phyloP scores from a whole-genome alignment of 2,329 filamentous ascomycete species.

The Xylaria sp. region DNA sequence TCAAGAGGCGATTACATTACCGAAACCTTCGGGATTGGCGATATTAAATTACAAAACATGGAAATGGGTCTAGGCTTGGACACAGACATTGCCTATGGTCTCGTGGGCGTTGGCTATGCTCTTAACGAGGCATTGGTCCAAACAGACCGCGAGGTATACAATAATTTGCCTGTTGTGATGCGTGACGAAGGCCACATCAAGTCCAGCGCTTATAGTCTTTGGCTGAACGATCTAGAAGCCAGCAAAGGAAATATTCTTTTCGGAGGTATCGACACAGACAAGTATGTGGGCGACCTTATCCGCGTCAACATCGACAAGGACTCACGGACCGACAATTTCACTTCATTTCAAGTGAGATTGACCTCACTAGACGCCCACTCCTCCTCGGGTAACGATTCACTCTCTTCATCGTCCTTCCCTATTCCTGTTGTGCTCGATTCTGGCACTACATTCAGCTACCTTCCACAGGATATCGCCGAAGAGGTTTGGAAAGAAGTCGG shows the following conservation, averaged over 20 bases:
- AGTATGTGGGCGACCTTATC: slow-evolving; percentile 73
- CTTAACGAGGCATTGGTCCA: slow-evolving; percentile 63
- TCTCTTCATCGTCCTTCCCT: slow-evolving; percentile 58
- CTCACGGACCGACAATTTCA: slow-evolving; percentile 53
- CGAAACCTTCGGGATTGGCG: slow-evolving; percentile 67
- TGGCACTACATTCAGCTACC: slow-evolving; percentile 77
- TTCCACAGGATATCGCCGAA: slow-evolving; percentile 70
- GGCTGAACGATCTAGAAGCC: slow-evolving; percentile 69
- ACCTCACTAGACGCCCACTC: slow-evolving; percentile 62
- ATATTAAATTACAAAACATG: slow-evolving; percentile 62
- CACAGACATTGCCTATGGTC: slow-evolving; percentile 67
- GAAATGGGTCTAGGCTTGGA: slow-evolving; percentile 68
- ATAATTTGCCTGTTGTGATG: slow-evolving; percentile 74
- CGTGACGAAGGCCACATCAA: slow-evolving; percentile 71
- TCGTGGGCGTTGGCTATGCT: slow-evolving; percentile 71
- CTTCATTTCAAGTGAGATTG: slow-evolving; percentile 61
- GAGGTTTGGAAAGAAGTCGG: slow-evolving; percentile 67
- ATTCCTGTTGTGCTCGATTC: slow-evolving; percentile 77
- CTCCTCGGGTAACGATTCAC: slow-evolving; percentile 60
- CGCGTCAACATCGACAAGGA: slow-evolving; percentile 68
- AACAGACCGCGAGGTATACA: slow-evolving; percentile 52
- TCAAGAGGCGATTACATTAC: slow-evolving; percentile 68
- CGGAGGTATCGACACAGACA: slow-evolving; percentile 81
- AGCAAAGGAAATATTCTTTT: slow-evolving; percentile 79
- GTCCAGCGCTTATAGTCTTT: slow-evolving; percentile 76